A percentile compares a stretch with the other conserved stretches of the same genome.
Conservation (phyloP, 805 yeast species). For the Zygoascus bituminiphila region DNA sequence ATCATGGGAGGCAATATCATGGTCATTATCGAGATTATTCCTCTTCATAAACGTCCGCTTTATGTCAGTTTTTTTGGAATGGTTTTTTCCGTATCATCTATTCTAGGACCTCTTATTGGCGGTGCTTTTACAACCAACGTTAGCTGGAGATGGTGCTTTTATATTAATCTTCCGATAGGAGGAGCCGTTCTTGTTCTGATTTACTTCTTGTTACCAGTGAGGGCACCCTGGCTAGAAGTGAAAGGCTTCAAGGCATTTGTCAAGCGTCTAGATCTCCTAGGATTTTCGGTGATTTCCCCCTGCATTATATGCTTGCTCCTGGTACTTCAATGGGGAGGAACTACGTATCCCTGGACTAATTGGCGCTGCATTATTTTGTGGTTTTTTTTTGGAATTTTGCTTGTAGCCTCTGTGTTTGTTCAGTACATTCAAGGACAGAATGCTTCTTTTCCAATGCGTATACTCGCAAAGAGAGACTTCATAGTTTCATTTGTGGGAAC, state of each 20-base stretch:
- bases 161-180: slow-evolving; percentile 36
- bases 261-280: not conserved
- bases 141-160: slow-evolving; percentile 47
- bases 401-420: slow-evolving; percentile 27
- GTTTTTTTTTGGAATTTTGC: slow-evolving; percentile 32
- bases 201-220: not conserved
- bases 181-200: slow-evolving; percentile 30
- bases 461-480: slow-evolving; percentile 7
- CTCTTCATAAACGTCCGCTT: slow-evolving; percentile 66
- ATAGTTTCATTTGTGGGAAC: slow-evolving; percentile 36
- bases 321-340: not conserved
- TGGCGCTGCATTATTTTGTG: slow-evolving; percentile 32
- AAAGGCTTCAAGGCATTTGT: not conserved
- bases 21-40: slow-evolving; percentile 66
- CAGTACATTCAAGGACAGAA: slow-evolving; percentile 3
- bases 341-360: slow-evolving; percentile 9
- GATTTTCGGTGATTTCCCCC: slow-evolving; percentile 21
- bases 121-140: slow-evolving; percentile 37
- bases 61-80: slow-evolving; percentile 59
- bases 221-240: not conserved
- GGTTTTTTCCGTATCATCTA: slow-evolving; percentile 28
- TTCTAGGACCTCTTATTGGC: slow-evolving; percentile 50
- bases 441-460: slow-evolving; percentile 20
- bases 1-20: slow-evolving; percentile 66
- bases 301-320: not conserved